A percentile compares a stretch with the other conserved stretches of the same genome.
Conservation (phyloP, 441 rosid species). For the Pelargonium myrrhifolium region DNA sequence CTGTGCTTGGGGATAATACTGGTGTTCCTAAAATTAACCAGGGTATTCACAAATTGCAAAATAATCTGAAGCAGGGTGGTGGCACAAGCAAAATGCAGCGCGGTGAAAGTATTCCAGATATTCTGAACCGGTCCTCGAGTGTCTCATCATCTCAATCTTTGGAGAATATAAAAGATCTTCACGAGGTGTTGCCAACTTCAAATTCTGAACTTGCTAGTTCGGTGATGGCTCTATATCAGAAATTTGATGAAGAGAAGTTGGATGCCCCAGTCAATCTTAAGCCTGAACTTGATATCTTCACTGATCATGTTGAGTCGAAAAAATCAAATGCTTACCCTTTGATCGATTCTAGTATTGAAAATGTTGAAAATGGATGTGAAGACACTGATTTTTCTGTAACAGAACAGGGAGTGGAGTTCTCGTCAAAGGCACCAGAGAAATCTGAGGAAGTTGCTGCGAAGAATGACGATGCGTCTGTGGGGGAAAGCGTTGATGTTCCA, state of each 20-base stretch:
- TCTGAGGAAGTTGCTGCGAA: constrained; percentile 26
- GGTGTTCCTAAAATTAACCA: constrained; percentile 30
- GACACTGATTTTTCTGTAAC: constrained; percentile 33
- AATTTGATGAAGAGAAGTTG: constrained; percentile 48
- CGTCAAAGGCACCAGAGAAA: constrained; percentile 28
- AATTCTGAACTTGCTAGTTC: constrained; percentile 40
- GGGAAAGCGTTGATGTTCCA: constrained; percentile 26
- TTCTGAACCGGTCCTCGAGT: constrained; percentile 26
- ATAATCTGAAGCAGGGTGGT: constrained; percentile 34
- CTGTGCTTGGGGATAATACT: constrained; percentile 52
- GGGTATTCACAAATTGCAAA: constrained; percentile 27
- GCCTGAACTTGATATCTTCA: constrained; percentile 31
- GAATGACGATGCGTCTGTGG: constrained; percentile 24
- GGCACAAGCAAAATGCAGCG: constrained; percentile 31
- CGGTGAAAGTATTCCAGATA: constrained; percentile 42
- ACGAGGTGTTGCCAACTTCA: constrained; percentile 51
- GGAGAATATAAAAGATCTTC: constrained; percentile 73
- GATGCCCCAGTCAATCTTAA: constrained; percentile 32
- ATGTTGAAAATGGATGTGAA: constrained; percentile 32
- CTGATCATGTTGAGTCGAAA: constrained; percentile 30
- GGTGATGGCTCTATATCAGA: constrained; percentile 34
- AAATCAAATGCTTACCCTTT: constrained; percentile 24
- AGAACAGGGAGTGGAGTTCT: constrained; percentile 42
- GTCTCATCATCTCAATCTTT: constrained; percentile 22
- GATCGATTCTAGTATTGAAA: constrained; percentile 27